Evolutionary conservation across 2,329 filamentous ascomycete genomes (phyloP), one percentile per base, ranked within the genome.

Genomic region (Chalaropsis ovoidea): DNA sequence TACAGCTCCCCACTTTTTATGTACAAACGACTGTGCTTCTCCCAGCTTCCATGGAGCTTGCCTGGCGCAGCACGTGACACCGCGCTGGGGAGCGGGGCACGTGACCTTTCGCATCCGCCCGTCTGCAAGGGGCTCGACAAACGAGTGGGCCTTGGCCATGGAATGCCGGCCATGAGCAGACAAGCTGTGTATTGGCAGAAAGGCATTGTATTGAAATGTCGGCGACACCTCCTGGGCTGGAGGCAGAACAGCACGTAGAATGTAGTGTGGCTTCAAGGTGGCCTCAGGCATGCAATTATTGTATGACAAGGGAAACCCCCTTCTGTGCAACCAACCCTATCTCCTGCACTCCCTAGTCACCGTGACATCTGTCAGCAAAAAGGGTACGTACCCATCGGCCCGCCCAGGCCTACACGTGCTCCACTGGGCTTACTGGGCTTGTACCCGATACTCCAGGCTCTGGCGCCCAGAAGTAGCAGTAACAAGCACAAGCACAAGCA

Each of bases 191-290:
- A 10, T 49, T 39, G 19, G 6, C 22, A 15, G 35, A 61, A 19
- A 41, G 41, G n/a, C n/a, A 39, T 42, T 42, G 35, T 17, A 58
- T 2, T 24, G 10, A 31, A 31, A 31, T 31, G 31, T 6, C 31
- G 6, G 31, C 2, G 31, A 31, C 31, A 31, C 2, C 3, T 31
- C n/a, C n/a, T 31, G 31, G 6, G 31, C 6, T 31, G 31, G 31
- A 31, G 3, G 6, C 2, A 31, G 31, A 31, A 31, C 6, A 31
- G n/a, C n/a, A n/a, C n/a, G n/a, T 6, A 31, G 31, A 6, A 31
- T 2, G 31, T 2, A 31, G 31, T 31, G 31, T 52, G 35, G 61
- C 61, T 63, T n/a, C n/a, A 63, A 43, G 52, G 61, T 63, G 61
- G 61, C 61, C 61, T 63, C 45, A 63, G 52, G 61, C 7, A 31